These are phyloP conservation scores for Pisolithus sp. DNA, from an alignment of 768 basidiomycete genomes.

Conservation along the genomic window DNA sequence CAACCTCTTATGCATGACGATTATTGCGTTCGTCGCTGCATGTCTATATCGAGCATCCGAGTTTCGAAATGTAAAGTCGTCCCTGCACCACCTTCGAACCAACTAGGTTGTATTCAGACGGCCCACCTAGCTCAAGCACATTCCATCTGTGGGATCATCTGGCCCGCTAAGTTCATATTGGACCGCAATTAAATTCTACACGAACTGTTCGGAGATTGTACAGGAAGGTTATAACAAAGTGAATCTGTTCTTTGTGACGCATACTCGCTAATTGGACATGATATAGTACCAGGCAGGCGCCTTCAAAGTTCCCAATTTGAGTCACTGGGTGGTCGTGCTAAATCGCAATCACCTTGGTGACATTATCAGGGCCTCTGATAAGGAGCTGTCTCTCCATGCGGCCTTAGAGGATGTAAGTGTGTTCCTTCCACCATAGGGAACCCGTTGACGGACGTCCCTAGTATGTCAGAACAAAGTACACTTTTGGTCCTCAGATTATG, in stretches of 20 bases:
- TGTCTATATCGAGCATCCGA: too few relatives aligned
- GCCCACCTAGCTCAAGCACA: conserved; percentile 13
- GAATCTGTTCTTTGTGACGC: background rate
- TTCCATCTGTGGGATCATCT: conserved; percentile 26
- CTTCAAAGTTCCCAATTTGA: background rate
- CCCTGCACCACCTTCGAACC: too few relatives aligned
- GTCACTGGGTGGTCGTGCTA: background rate
- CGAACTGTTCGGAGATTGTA: conserved; percentile 16
- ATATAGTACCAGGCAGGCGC: background rate
- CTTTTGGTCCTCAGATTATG: background rate
- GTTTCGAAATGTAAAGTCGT: too few relatives aligned
- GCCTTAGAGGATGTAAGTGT: background rate
- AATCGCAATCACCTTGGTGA: background rate
- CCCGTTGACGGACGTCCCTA: background rate
- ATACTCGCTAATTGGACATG: too few relatives aligned
- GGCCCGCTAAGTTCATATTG: conserved; percentile 23
- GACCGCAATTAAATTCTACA: conserved; percentile 11
- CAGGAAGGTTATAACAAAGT: conserved; percentile 29
- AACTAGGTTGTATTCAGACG: too few relatives aligned
- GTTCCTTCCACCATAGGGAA: background rate
- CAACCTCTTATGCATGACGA: too few relatives aligned
- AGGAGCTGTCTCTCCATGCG: background rate
- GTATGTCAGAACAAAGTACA: background rate
- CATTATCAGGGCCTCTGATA: background rate
- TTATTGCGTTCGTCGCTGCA: too few relatives aligned